phyloP scores from a whole-genome alignment of 495 filamentous ascomycete genomes.

The Cercophora scortea region DNA sequence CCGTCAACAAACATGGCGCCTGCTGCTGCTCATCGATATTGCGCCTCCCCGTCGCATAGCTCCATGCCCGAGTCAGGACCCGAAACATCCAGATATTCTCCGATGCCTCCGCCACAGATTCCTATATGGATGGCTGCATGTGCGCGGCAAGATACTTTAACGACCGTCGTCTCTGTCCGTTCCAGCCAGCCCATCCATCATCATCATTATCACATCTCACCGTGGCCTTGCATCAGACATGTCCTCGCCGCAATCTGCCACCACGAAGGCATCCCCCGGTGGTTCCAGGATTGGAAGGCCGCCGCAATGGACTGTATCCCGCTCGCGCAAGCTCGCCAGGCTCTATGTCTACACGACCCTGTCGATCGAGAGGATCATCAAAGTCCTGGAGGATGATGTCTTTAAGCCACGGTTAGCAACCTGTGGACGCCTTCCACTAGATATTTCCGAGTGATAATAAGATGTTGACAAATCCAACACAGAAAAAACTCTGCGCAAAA shows the following conservation, averaged over 20 bases:
- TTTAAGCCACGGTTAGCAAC: slow-evolving; percentile 29
- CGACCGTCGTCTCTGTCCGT: background rate
- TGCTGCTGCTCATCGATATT: slow-evolving; percentile 1
- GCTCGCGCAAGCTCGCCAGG: slow-evolving; percentile 34
- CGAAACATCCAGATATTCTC: background rate
- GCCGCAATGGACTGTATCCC: slow-evolving; percentile 35
- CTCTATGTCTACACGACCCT: slow-evolving; percentile 39
- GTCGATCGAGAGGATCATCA: slow-evolving; percentile 35
- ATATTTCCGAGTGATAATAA: background rate
- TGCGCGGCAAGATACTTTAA: background rate
- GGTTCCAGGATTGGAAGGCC: slow-evolving; percentile 34
- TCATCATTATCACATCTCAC: background rate
- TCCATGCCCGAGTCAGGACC: background rate
- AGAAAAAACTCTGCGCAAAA: slow-evolving; percentile 44
- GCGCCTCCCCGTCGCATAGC: slow-evolving; percentile 3
- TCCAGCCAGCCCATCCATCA: background rate
- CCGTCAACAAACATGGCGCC: slow-evolving; percentile 3
- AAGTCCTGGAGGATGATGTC: slow-evolving; percentile 33
- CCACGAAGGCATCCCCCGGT: slow-evolving; percentile 8
- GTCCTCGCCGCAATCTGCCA: slow-evolving; percentile 9
- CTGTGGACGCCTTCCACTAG: background rate
- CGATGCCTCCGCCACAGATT: background rate
- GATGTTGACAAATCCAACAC: slow-evolving; percentile 1
- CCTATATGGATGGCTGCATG: background rate
- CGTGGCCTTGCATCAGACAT: slow-evolving; percentile 3